Percentiles rank a stretch among this genome's conserved stretches.
phyloP scores from a whole-genome alignment of 805 yeast species.

The Candida verbasci region DNA sequence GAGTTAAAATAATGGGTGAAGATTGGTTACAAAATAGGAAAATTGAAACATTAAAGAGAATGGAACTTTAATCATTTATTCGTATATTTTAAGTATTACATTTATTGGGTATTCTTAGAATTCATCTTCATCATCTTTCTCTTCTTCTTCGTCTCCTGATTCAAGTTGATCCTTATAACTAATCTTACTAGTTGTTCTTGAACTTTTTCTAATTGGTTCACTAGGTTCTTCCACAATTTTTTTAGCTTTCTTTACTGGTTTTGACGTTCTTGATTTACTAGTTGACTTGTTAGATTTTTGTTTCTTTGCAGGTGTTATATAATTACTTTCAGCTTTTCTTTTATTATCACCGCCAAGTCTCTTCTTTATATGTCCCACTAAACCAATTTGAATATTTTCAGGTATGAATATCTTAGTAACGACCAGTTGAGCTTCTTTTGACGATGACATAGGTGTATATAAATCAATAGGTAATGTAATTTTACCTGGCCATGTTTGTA shows the following conservation, averaged over 20 bases:
- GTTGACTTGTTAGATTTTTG: conserved; percentile 9
- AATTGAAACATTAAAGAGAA: conserved; percentile 41
- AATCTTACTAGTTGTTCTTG: conserved; percentile 28
- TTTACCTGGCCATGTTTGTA: conserved; percentile 81
- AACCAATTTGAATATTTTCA: conserved; percentile 36
- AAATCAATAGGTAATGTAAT: conserved; percentile 66
- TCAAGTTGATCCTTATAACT: conserved; percentile 26
- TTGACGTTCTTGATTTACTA: conserved; percentile 1
- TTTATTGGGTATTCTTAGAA: no score
- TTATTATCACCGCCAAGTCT: conserved; percentile 14
- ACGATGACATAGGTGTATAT: conserved; percentile 55
- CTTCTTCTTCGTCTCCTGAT: conserved; percentile 7
- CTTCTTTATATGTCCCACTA: conserved; percentile 26
- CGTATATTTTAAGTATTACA: no score
- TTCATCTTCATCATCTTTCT: conserved; percentile 3
- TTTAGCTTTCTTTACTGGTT: conserved; percentile 1
- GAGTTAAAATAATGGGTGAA: conserved; percentile 73
- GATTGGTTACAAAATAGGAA: conserved; percentile 57
- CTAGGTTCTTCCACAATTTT: conserved; percentile 1
- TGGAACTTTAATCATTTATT: conserved; percentile 26
- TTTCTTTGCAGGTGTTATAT: conserved; percentile 9
- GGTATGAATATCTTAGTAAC: conserved; percentile 55
- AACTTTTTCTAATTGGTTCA: conserved; percentile 42
- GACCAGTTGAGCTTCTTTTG: conserved; percentile 53
- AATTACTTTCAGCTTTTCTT: conserved; percentile 14